Base-by-base conservation (phyloP, 78 protist genomes). In the Planoprotostelium fungivorum region DNA sequence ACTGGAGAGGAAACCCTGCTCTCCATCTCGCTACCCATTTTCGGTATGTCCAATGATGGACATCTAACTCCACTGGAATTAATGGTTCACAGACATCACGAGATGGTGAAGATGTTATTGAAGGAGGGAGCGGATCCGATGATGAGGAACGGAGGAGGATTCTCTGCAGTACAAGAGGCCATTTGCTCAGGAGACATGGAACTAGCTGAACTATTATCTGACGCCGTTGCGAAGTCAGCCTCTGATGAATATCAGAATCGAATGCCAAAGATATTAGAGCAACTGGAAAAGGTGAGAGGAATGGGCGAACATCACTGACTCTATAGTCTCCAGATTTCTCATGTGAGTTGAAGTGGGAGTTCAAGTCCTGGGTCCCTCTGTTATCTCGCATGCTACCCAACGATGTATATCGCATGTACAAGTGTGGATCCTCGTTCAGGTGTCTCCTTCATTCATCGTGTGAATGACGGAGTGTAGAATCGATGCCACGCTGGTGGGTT, bases 331-430 rank as follows among this genome's bases (percentile, higher is more conserved):
- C 36, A 16, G 37, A 85, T 36, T 85, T 85, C 16, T 5, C 5
- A 16, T 85, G 36, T 85, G 37, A 93, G 34, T 51, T 93, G 5
- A 89, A 93, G 63, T 93, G 95, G 95, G 93, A 93, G 28, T 87
- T 93, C 31, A 93, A 90, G 84, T 51, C 88, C 88, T 93, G 95
- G 95, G 89, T 93, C 88, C 95, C 95, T 51, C 38, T 93, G 0
- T 88, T 93, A n/a, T 90, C 88, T 84, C 87, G 91, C 38, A 86
- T 93, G 34, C 88, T 88, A 73, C 95, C 95, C 36, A 87, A 36
- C 88, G 95, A 93, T 88, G 88, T 87, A 0, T 93, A 93, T 63
- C 86, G 85, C 37, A 90, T 90, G 0, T 90, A 87, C 73, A 93
- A 93, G 84, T 51, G 38, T 34, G 96, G 96, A 16, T 88, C 96